These are phyloP conservation scores for Cyberlindnera saturnus DNA, from an alignment of 805 yeast species.

Conservation along the genomic window DNA sequence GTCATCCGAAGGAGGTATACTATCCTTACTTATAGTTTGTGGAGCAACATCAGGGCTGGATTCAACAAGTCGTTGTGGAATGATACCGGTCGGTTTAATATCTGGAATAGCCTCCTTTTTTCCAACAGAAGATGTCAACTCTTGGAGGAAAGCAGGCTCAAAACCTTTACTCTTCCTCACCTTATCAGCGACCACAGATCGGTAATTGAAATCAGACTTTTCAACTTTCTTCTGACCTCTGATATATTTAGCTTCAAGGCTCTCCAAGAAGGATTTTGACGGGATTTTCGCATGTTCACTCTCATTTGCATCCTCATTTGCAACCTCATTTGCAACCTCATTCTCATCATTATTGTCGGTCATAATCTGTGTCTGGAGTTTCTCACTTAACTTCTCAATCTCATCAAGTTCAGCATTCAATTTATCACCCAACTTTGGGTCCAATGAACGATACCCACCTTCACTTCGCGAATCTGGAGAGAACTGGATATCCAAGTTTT, in stretches of 20 bases:
- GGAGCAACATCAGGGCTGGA: slow-evolving; percentile 8
- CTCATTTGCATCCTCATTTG: slow-evolving; percentile 1
- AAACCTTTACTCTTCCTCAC: slow-evolving; percentile 29
- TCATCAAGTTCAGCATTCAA: slow-evolving; percentile 34
- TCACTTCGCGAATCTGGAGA: slow-evolving; percentile 11
- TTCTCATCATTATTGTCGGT: not conserved
- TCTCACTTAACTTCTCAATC: slow-evolving; percentile 21
- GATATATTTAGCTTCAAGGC: slow-evolving; percentile 38
- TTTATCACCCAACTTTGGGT: slow-evolving; percentile 33
- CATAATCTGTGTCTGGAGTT: slow-evolving; percentile 7
- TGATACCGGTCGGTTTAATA: not conserved
- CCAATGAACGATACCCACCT: slow-evolving; percentile 22
- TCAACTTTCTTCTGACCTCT: slow-evolving; percentile 35
- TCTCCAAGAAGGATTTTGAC: slow-evolving; percentile 21
- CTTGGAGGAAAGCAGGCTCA: slow-evolving; percentile 47
- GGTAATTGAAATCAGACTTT: slow-evolving; percentile 14
- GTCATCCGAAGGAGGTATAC: slow-evolving; percentile 11
- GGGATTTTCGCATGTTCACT: slow-evolving; percentile 6
- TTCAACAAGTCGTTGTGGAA: not conserved
- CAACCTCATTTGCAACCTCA: slow-evolving; percentile 1
- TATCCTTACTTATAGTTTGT: slow-evolving; percentile 1
- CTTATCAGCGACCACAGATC: slow-evolving; percentile 22
- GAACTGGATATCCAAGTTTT: slow-evolving; percentile 58
- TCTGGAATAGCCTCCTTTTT: slow-evolving; percentile 26
- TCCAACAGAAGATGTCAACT: slow-evolving; percentile 44